Evolutionary conservation across 2,329 filamentous ascomycete species (phyloP), one percentile per base, ranked within the genome.

Genomic region (Phaeosphaeriaceae sp.): DNA sequence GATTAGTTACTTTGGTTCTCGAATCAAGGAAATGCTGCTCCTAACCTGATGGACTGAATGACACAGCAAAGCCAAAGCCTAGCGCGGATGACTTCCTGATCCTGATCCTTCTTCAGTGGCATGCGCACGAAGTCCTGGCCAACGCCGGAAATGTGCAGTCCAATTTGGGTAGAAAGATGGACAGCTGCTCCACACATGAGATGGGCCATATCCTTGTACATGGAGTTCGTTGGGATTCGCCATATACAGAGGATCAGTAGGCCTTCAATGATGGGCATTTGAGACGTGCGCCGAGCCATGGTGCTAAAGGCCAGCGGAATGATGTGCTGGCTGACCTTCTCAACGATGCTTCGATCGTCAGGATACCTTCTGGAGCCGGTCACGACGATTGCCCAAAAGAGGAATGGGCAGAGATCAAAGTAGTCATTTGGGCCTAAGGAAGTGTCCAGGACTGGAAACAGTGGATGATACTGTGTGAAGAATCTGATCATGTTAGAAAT

Each of bases 371-470:
- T 68, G 21, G 77, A 75, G 28, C 78, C 78, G 13, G 78, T 76
- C 49, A 76, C 75, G 7, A 79, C 66, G 21, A 80, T 77, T 15
- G 67, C 68, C 78, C 78, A 80, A 62, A 80, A 80, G 3, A 80
- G 65, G 56, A 78, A 77, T 19, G 73, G 71, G 1, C 71, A 77
- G 15, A 70, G 52, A 1, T 77, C 71, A 53, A 72, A 74, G 56
- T 71, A 77, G 11, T 76, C 72, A 51, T 77, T 77, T 8, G 75
- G 70, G 6, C 60, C 60, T 49, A 73, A 28, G 19, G 65, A 65
- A 15, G 68, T 52, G 52, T 77, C 74, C 43, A 78, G 60, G 52
- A 78, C 74, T 2, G 76, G 75, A 46, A 77, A 70, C 0, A 75
- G 59, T 7, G 70, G 61, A 43, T 76, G 72, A 52, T 77, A 76